A percentile compares a stretch with the other conserved stretches of the same genome.
phyloP scores from a whole-genome alignment of 108 stramenopile species.

The Skeletonema tropicum region DNA sequence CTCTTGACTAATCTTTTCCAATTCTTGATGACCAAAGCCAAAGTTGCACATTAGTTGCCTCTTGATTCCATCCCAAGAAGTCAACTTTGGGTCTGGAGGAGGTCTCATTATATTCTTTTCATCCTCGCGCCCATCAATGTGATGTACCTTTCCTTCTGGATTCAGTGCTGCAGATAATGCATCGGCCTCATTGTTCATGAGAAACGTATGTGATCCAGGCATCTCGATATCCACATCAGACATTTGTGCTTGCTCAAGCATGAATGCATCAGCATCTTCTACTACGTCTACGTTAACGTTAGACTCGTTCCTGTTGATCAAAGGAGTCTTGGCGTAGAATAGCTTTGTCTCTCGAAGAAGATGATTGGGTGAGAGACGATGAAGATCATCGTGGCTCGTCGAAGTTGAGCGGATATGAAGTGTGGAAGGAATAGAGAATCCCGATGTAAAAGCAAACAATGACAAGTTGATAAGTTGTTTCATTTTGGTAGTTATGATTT shows the following conservation, averaged over 20 bases:
- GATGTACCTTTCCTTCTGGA: conserved; percentile 11
- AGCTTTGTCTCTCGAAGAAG: neutral
- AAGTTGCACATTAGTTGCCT: conserved; percentile 25
- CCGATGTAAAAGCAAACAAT: neutral
- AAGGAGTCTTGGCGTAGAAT: neutral
- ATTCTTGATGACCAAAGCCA: conserved; percentile 26
- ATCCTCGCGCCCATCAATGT: neutral
- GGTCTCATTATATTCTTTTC: conserved; percentile 27
- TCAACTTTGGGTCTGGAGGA: conserved; percentile 11
- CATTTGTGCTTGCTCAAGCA: neutral
- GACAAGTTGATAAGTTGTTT: neutral
- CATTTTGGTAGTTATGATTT: neutral
- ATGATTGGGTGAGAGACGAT: no score
- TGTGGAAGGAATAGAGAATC: neutral
- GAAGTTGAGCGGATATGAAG: neutral
- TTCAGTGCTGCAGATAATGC: conserved; percentile 14
- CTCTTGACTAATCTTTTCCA: conserved; percentile 53
- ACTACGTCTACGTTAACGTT: neutral
- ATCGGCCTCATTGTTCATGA: neutral
- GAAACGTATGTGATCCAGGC: neutral
- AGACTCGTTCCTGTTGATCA: neutral
- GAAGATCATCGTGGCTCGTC: neutral
- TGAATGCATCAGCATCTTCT: neutral
- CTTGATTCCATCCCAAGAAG: conserved; percentile 41
- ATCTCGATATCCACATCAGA: neutral